Evolutionary conservation across 2,329 filamentous ascomycete species (phyloP).

Genomic region (Penicillium sp.): DNA sequence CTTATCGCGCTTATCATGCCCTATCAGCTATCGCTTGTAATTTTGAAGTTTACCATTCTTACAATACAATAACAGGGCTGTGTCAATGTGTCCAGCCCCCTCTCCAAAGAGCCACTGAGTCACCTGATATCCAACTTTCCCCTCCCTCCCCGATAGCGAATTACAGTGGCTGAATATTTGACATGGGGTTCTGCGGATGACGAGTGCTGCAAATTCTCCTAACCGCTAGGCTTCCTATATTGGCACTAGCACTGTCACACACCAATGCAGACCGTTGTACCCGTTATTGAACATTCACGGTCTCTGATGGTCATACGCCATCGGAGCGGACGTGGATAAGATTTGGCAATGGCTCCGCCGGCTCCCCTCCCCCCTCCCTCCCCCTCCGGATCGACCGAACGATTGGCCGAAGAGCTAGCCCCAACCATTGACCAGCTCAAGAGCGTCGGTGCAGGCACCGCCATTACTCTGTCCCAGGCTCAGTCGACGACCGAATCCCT

Average conservation of each 20-base stretch:
- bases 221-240: constrained; percentile 2
- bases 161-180: constrained; percentile 17
- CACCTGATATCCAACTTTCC: constrained; percentile 16
- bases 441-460: constrained; percentile 31
- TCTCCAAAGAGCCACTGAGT: constrained; percentile 5
- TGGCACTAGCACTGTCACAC: constrained; percentile 24
- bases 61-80: background rate
- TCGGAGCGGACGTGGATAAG: constrained; percentile 35
- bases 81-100: constrained; percentile 4
- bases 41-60: background rate
- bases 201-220: constrained; percentile 6
- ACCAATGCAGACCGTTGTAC: constrained; percentile 39
- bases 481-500: constrained; percentile 56
- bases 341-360: constrained; percentile 33
- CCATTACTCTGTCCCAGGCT: constrained; percentile 34
- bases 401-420: constrained; percentile 38
- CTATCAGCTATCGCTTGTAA: constrained; percentile 10
- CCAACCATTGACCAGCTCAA: constrained; percentile 42
- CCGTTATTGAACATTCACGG: constrained; percentile 33
- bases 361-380: constrained; percentile 29
- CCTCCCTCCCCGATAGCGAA: constrained; percentile 7
- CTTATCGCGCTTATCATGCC: constrained; percentile 21
- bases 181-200: constrained; percentile 7
- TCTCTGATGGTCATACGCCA: constrained; percentile 34
- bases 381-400: constrained; percentile 35